Percentiles rank a stretch among this genome's conserved stretches.
Evolutionary conservation across 768 basidiomycete species (phyloP).

Genomic region (Tricholoma matsutake): DNA sequence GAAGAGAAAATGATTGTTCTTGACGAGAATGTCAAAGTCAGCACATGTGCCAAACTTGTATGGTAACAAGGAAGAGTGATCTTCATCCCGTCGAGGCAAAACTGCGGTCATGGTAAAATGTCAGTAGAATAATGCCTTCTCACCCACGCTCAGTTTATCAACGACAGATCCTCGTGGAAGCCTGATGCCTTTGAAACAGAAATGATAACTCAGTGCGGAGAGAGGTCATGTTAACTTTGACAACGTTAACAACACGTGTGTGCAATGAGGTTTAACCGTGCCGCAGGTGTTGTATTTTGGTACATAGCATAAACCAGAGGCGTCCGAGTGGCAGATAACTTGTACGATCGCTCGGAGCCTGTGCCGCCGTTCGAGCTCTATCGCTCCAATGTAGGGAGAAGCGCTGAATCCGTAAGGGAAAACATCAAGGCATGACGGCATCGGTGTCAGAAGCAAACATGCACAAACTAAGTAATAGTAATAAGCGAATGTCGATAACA

Average conservation of each 20-base stretch:
- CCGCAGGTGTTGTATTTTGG: neutral
- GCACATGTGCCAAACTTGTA: conserved; percentile 67
- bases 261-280: conserved; percentile 18
- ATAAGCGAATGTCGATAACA: too few relatives aligned
- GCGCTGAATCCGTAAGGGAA: too few relatives aligned
- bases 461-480: too few relatives aligned
- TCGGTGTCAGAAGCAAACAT: too few relatives aligned
- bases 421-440: too few relatives aligned
- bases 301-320: too few relatives aligned
- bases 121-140: conserved; percentile 1
- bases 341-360: too few relatives aligned
- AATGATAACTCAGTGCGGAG: neutral
- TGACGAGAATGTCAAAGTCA: conserved; percentile 58
- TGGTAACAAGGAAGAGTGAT: conserved; percentile 51
- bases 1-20: conserved; percentile 72
- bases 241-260: conserved; percentile 33
- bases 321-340: too few relatives aligned
- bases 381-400: too few relatives aligned
- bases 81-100: conserved; percentile 20
- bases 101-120: conserved; percentile 22
- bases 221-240: neutral
- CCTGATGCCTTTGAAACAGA: conserved; percentile 29
- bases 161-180: conserved; percentile 30
- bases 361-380: too few relatives aligned
- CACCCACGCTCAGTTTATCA: conserved; percentile 14